These are phyloP conservation scores for Artemisia annua DNA, from an alignment of 129 eudicot species.

Conservation along the genomic window DNA sequence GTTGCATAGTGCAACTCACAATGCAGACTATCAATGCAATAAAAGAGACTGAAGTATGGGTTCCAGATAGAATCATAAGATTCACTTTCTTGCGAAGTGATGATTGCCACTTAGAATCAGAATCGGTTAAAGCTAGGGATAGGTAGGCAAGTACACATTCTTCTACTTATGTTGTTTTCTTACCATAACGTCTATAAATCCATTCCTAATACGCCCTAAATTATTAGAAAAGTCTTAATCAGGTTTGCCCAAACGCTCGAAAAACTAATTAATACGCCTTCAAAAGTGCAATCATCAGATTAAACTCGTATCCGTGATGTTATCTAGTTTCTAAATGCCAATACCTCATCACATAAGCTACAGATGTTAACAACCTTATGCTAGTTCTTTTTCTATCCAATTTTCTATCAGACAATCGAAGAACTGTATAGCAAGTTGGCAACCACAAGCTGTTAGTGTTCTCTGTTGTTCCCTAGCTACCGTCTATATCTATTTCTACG, in stretches of 20 bases:
- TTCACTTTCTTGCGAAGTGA: constrained; percentile 1
- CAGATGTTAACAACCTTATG: constrained; percentile 8
- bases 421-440: constrained; percentile 6
- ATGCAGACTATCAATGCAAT: background rate
- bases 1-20: background rate
- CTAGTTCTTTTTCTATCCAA: background rate
- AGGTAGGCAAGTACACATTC: background rate
- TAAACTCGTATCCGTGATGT: background rate
- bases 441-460: constrained; percentile 3
- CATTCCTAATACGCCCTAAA: too few relatives aligned
- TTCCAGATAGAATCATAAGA: background rate
- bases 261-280: background rate
- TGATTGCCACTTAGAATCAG: background rate
- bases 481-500: background rate
- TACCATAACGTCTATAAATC: background rate
- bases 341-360: background rate
- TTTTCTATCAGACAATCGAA: background rate
- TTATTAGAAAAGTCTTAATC: background rate
- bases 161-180: constrained; percentile 1
- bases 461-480: constrained; percentile 18
- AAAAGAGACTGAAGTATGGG: background rate
- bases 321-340: background rate
- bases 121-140: constrained; percentile 9
- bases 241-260: too few relatives aligned
- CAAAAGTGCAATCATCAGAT: background rate